These are phyloP conservation scores for Alternaria consortialis DNA, from an alignment of 2,329 filamentous ascomycete species.

Conservation along the genomic window DNA sequence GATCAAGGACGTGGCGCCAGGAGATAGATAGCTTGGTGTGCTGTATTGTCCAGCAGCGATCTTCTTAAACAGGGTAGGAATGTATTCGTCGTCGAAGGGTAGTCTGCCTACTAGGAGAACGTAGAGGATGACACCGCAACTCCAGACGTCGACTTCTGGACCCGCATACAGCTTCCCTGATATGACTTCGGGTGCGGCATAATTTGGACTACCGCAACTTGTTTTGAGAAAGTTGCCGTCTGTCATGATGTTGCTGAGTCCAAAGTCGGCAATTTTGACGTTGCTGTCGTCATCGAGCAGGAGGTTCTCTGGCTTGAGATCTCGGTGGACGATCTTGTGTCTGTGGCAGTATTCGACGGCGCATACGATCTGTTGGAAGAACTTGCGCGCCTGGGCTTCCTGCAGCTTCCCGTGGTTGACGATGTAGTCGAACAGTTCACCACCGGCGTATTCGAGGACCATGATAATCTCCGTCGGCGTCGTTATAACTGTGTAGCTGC, in stretches of 20 bases:
- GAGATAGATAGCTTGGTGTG: constrained; percentile 88
- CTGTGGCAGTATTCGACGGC: constrained; percentile 98
- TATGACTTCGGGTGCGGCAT: constrained; percentile 97
- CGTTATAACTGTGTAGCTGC: constrained; percentile 93
- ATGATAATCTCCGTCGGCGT: constrained; percentile 96
- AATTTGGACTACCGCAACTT: constrained; percentile 97
- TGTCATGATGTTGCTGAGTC: constrained; percentile 99
- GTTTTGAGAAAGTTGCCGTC: constrained; percentile 99
- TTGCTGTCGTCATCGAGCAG: constrained; percentile 94
- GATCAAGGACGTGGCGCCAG: constrained; percentile 82
- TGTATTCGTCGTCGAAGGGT: constrained; percentile 98
- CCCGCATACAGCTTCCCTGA: constrained; percentile 97
- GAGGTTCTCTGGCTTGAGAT: constrained; percentile 96
- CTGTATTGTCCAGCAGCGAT: constrained; percentile 94
- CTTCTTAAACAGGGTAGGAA: constrained; percentile 96
- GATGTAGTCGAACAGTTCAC: constrained; percentile 97
- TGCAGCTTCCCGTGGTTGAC: constrained; percentile 92
- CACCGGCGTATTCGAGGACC: constrained; percentile 97
- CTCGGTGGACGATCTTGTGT: constrained; percentile 98
- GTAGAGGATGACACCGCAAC: constrained; percentile 85
- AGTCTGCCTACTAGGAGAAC: constrained; percentile 73
- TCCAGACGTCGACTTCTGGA: constrained; percentile 98
- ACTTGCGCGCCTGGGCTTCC: constrained; percentile 91
- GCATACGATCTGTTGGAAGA: constrained; percentile 99
- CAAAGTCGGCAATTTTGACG: constrained; percentile 99